Evolutionary conservation across 1,139 yeast genomes (phyloP).

Genomic region (Candida sojae): DNA sequence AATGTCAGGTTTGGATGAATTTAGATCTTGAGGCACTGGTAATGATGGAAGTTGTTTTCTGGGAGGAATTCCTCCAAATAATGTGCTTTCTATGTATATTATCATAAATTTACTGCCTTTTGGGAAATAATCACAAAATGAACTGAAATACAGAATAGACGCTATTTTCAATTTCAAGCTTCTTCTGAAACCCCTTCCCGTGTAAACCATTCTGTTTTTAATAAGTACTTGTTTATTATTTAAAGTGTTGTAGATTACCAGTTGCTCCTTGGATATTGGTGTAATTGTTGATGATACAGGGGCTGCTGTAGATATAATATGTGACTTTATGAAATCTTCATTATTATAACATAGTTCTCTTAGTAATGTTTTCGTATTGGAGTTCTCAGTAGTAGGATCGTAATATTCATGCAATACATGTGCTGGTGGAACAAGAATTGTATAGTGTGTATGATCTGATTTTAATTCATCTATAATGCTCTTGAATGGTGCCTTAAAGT

Average conservation of each 20-base stretch:
- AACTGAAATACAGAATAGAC: conserved; percentile 42
- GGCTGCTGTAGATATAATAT: conserved; percentile 50
- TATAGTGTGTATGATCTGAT: conserved; percentile 46
- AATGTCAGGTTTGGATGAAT: not conserved
- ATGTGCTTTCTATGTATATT: conserved; percentile 52
- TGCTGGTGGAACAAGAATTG: conserved; percentile 65
- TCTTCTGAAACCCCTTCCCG: conserved; percentile 59
- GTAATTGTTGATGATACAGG: conserved; percentile 37
- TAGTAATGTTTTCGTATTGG: conserved; percentile 36
- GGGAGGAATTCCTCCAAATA: conserved; percentile 37
- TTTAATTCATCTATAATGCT: conserved; percentile 45
- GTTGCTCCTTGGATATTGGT: conserved; percentile 42
- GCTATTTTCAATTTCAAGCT: conserved; percentile 48
- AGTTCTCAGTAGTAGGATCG: conserved; percentile 46
- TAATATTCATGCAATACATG: conserved; percentile 48
- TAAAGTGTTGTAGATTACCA: conserved; percentile 55
- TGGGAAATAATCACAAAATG: conserved; percentile 50
- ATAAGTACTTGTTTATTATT: conserved; percentile 61
- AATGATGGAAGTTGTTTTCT: conserved; percentile 5
- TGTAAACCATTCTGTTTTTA: conserved; percentile 55
- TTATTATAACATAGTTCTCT: conserved; percentile 57
- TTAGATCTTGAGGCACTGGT: conserved; percentile 1
- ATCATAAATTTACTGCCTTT: conserved; percentile 53
- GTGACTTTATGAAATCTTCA: conserved; percentile 72
- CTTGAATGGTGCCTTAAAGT: conserved; percentile 51